Conservation (phyloP, 1,139 yeast genomes). For the Williopsis jadinii region DNA sequence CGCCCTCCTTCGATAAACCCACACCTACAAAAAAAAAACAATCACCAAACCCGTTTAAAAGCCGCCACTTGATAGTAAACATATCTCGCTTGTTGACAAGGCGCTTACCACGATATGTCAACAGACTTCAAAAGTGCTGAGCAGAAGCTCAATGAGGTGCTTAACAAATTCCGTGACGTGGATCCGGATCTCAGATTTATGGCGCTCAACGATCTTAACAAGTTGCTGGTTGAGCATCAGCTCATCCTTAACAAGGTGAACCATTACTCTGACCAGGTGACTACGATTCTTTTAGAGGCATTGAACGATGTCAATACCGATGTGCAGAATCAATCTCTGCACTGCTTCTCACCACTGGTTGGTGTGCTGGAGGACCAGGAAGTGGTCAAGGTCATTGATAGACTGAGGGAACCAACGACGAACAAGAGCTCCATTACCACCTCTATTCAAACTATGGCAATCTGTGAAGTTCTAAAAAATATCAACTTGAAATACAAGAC, state of each 20-base stretch:
- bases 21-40: background rate
- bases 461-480: slow-evolving; percentile 50
- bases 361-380: slow-evolving; percentile 25
- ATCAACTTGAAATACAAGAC: slow-evolving; percentile 20
- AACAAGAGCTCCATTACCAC: slow-evolving; percentile 42
- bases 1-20: background rate
- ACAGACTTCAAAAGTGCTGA: slow-evolving; percentile 39
- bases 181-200: slow-evolving; percentile 84
- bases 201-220: slow-evolving; percentile 76
- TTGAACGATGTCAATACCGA: slow-evolving; percentile 64
- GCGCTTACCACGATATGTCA: slow-evolving; percentile 20
- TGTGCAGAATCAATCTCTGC: slow-evolving; percentile 73
- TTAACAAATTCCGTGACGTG: slow-evolving; percentile 52
- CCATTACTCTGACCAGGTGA: slow-evolving; percentile 28
- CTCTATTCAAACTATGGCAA: slow-evolving; percentile 64
- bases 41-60: background rate
- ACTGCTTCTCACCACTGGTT: slow-evolving; percentile 41
- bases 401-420: slow-evolving; percentile 26
- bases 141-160: slow-evolving; percentile 53
- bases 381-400: slow-evolving; percentile 20
- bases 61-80: too few relatives aligned
- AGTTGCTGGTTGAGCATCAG: slow-evolving; percentile 32
- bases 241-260: slow-evolving; percentile 25
- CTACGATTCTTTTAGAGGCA: slow-evolving; percentile 43
- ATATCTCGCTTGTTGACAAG: too few relatives aligned